phyloP scores from a whole-genome alignment of 2,329 filamentous ascomycete species.

The Penicillium sp. region DNA sequence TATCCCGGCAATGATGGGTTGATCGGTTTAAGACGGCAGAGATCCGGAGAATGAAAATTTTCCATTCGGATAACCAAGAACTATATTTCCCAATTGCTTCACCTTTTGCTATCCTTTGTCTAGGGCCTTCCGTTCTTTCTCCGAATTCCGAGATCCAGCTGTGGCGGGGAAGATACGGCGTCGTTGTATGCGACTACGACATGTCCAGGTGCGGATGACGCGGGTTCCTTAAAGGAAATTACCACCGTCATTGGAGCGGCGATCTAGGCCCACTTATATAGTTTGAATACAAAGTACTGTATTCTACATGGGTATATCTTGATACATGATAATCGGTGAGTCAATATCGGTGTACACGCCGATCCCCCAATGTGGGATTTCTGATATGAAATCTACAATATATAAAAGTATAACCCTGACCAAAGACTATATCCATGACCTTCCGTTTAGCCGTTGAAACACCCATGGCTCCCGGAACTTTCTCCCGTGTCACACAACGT shows the following conservation, averaged over 20 bases:
- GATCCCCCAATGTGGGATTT: background rate
- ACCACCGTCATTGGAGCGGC: constrained; percentile 26
- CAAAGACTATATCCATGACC: background rate
- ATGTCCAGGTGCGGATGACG: constrained; percentile 22
- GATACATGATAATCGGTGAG: background rate
- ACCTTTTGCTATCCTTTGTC: constrained; percentile 1
- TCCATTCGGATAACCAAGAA: constrained; percentile 13
- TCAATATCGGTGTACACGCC: constrained; percentile 14
- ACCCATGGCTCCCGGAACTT: background rate
- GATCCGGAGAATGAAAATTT: background rate
- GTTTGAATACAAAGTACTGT: constrained; percentile 14
- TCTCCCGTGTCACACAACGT: background rate
- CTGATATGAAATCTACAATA: too few relatives aligned
- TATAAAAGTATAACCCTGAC: too few relatives aligned
- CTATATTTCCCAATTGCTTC: constrained; percentile 1
- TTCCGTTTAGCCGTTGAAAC: background rate
- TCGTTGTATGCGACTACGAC: constrained; percentile 1
- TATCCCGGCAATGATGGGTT: constrained; percentile 23
- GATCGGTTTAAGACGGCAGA: constrained; percentile 16
- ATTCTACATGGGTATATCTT: constrained; percentile 6
- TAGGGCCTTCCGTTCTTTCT: background rate
- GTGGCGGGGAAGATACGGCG: background rate
- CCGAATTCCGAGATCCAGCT: background rate
- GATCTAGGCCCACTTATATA: constrained; percentile 26
- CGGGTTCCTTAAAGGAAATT: constrained; percentile 22